These are phyloP conservation scores for Phytophthora vignae DNA, from an alignment of 352 stramenopile genomes.

Conservation along the genomic window DNA sequence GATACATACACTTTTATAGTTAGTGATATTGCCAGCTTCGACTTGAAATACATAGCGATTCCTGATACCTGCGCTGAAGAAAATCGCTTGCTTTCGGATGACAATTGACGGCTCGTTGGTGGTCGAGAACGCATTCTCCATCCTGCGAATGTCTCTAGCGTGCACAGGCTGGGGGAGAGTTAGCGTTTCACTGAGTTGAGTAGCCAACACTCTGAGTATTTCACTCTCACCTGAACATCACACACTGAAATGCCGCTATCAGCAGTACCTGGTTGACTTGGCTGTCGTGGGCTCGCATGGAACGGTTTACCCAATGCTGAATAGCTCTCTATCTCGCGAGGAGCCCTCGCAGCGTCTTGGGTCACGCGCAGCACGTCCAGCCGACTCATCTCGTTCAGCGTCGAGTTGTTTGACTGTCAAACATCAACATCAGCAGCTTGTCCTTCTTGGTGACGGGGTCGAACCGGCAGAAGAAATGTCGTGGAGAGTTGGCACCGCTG, in stretches of 20 bases:
- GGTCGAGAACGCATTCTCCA: constrained; percentile 59
- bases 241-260: not conserved
- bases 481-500: not conserved
- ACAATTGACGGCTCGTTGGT: constrained; percentile 60
- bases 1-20: not conserved
- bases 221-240: not conserved
- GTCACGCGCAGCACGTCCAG: constrained; percentile 49
- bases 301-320: not conserved
- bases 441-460: constrained; percentile 36
- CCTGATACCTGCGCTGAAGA: constrained; percentile 52
- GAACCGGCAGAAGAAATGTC: constrained; percentile 34
- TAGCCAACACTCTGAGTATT: not conserved
- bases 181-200: not conserved
- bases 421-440: constrained; percentile 34
- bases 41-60: not conserved
- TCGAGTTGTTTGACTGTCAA: constrained; percentile 39
- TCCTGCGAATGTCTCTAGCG: constrained; percentile 58
- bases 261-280: not conserved
- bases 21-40: not conserved
- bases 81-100: constrained; percentile 60
- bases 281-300: not conserved
- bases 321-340: not conserved
- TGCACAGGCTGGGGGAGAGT: constrained; percentile 45
- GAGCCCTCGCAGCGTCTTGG: constrained; percentile 41
- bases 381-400: constrained; percentile 51